Evolutionary conservation across 2,329 filamentous ascomycete species (phyloP).

Genomic region (Pseudogymnoascus sp.): DNA sequence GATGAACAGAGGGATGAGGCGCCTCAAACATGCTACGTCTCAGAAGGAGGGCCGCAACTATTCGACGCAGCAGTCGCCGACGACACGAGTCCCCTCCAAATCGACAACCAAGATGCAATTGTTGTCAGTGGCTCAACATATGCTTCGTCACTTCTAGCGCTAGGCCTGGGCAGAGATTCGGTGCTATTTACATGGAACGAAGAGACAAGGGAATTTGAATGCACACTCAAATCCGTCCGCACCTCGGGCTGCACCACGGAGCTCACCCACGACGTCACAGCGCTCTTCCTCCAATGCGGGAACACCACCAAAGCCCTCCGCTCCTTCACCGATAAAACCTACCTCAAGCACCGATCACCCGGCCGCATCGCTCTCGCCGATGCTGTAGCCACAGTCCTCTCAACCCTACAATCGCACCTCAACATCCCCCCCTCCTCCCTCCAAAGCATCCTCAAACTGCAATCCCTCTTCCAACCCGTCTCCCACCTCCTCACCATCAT

Average conservation of each 20-base stretch:
- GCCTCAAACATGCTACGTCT: constrained; percentile 47
- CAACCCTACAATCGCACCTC: constrained; percentile 24
- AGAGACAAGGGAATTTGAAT: constrained; percentile 43
- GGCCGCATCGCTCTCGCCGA: constrained; percentile 28
- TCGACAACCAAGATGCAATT: constrained; percentile 32
- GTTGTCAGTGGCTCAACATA: constrained; percentile 43
- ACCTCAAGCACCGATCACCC: constrained; percentile 20
- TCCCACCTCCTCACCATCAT: constrained; percentile 26
- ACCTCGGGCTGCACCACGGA: constrained; percentile 43
- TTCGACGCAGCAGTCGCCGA: constrained; percentile 56
- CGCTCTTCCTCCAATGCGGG: constrained; percentile 29
- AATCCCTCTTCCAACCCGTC: constrained; percentile 25
- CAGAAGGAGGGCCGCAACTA: constrained; percentile 56
- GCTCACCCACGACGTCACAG: constrained; percentile 38
- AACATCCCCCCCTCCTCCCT: constrained; percentile 19
- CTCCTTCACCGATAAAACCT: constrained; percentile 23
- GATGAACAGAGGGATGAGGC: constrained; percentile 34
- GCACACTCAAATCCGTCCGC: constrained; percentile 38
- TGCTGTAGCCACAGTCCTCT: constrained; percentile 31
- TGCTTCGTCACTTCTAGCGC: constrained; percentile 50
- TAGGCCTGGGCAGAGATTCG: constrained; percentile 64
- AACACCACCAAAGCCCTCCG: constrained; percentile 26
- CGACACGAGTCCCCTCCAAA: constrained; percentile 32
- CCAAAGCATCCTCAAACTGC: constrained; percentile 26
- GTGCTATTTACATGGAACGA: constrained; percentile 59